Base-by-base conservation (phyloP, 2,329 filamentous ascomycete species). In the Monosporascus sp. region DNA sequence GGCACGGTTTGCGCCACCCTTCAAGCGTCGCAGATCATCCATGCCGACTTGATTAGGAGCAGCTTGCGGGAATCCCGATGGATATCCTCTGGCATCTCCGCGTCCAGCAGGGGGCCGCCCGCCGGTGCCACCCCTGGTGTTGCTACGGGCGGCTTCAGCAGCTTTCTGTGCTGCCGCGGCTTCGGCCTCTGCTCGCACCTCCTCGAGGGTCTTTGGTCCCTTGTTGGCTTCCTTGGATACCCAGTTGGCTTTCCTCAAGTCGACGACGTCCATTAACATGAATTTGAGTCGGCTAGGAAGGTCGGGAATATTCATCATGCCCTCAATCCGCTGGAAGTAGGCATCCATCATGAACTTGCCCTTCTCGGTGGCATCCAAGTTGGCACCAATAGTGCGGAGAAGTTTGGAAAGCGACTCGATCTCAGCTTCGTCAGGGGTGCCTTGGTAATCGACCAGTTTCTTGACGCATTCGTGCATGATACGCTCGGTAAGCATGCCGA, bases 391-490 rank as follows among this genome's bases (percentile, higher is more conserved):
- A 40, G 94, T 96, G 62, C 88, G 86, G 57, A 99, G 82, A 58
- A 99, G 81, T 76, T 95, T 97, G 65, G 87, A 91, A 72, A 99
- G 85, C 62, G 91, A 96, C 79, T 99, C 94, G 56, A 99, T 88
- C 71, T 97, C 92, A 51, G 93, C 89, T 75, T 99, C 94, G 64
- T 99, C 94, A 45, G 94, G 94, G 56, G 91, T 78, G 57, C 90
- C 91, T 67, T 93, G 88, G 73, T 95, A 97, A 74, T 99, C 93
- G 61, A 99, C 89, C 59, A 99, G 83, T 74, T 96, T 96, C 77
- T 91, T 87, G 28, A 99, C 91, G 81, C 94, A 99, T 74, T 97
- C 91, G 78, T 99, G 93, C 94, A 99, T 99, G 75, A 99, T 99
- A 71, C 93, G 89, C 72, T 97, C 90, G 57, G 94, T 99, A 72